Percentiles rank a stretch among this genome's conserved stretches.
These are phyloP conservation scores for Butyriboletus loyo DNA, from an alignment of 768 basidiomycete species.

Conservation along the genomic window DNA sequence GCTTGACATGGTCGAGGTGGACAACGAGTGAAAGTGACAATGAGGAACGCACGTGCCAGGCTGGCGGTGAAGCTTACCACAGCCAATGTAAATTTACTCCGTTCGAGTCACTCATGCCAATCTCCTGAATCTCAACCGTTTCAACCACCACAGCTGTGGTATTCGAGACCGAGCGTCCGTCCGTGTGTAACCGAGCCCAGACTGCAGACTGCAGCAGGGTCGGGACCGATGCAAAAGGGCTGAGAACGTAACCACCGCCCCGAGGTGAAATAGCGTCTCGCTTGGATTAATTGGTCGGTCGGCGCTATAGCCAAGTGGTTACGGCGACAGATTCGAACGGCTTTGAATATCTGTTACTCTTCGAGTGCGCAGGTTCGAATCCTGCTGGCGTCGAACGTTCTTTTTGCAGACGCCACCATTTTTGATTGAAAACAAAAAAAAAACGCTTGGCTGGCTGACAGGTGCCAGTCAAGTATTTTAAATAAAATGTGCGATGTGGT, in stretches of 20 bases:
- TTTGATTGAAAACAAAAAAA: no score
- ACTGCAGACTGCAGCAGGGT: no score
- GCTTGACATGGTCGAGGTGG: conserved; percentile 8
- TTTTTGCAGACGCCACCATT: conserved; percentile 14
- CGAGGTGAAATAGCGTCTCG: no score
- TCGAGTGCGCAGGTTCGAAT: conserved; percentile 68
- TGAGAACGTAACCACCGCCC: not conserved
- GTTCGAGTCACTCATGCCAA: no score
- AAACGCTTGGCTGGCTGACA: no score
- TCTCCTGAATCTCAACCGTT: no score
- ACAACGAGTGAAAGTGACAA: not conserved
- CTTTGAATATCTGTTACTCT: conserved; percentile 52
- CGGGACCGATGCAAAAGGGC: not conserved
- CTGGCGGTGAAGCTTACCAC: conserved; percentile 27
- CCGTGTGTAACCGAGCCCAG: no score
- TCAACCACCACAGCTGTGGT: no score
- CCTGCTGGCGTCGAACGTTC: conserved; percentile 55
- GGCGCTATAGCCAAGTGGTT: conserved; percentile 74
- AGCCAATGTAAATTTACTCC: no score
- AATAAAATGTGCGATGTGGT: no score
- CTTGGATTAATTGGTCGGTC: no score
- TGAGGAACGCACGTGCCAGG: conserved; percentile 4
- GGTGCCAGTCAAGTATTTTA: not conserved
- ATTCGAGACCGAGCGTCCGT: no score
- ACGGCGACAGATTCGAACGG: conserved; percentile 71